Conservation (phyloP, 495 filamentous ascomycete genomes). For the Xylaria castorea region DNA sequence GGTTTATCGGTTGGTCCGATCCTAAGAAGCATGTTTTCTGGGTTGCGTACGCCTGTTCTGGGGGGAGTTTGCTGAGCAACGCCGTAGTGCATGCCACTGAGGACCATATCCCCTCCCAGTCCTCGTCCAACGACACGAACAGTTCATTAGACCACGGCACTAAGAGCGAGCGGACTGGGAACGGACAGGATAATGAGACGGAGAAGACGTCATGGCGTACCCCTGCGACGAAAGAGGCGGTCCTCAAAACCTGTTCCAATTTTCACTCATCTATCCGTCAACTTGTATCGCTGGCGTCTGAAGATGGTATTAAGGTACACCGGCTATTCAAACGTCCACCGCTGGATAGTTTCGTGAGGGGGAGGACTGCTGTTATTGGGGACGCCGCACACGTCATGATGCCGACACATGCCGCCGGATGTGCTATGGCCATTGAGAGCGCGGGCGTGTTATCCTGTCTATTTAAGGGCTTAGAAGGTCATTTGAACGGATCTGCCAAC, state of each 20-base stretch:
- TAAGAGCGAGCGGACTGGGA: not conserved
- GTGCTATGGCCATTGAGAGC: slow-evolving; percentile 38
- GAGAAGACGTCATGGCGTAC: slow-evolving; percentile 8
- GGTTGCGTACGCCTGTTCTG: slow-evolving; percentile 55
- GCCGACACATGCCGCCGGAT: slow-evolving; percentile 41
- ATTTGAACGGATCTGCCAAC: not conserved
- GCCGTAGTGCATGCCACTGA: slow-evolving; percentile 41
- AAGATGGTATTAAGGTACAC: slow-evolving; percentile 43
- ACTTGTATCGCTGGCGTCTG: slow-evolving; percentile 37
- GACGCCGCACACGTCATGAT: slow-evolving; percentile 45
- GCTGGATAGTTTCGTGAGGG: slow-evolving; percentile 36
- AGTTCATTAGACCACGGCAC: not conserved
- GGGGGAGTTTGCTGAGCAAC: slow-evolving; percentile 40
- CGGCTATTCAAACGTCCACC: slow-evolving; percentile 36
- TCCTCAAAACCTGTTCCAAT: slow-evolving; percentile 26
- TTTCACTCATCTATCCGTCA: slow-evolving; percentile 34
- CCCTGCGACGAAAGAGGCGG: not conserved
- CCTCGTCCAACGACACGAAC: not conserved
- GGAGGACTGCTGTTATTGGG: slow-evolving; percentile 36
- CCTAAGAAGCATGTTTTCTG: slow-evolving; percentile 41
- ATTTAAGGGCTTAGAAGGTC: slow-evolving; percentile 14
- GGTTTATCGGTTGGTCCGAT: slow-evolving; percentile 42
- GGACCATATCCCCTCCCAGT: not conserved
- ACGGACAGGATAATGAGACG: not conserved
- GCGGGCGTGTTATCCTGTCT: slow-evolving; percentile 38